Percentiles rank a stretch among this genome's conserved stretches.
phyloP scores from a whole-genome alignment of 495 filamentous ascomycete genomes.

The Penicillium canariense region DNA sequence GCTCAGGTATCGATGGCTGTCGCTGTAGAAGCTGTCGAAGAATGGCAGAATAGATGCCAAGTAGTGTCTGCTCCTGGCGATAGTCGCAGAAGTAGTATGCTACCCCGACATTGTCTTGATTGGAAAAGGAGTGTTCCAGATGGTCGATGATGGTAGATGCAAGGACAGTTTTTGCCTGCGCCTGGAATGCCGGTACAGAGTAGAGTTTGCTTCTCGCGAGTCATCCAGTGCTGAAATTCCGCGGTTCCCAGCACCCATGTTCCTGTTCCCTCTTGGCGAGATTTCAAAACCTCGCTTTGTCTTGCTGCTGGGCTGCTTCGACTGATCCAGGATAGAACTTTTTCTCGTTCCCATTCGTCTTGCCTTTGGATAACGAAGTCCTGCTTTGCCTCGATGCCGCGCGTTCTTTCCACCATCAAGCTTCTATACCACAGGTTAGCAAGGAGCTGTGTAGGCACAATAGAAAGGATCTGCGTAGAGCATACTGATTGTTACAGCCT shows the following conservation, averaged over 20 bases:
- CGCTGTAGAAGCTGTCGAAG: not conserved
- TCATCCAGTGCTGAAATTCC: constrained; percentile 34
- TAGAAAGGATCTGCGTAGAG: not conserved
- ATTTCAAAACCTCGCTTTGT: constrained; percentile 4
- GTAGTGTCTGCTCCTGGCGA: constrained; percentile 1
- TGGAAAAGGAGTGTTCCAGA: constrained; percentile 12
- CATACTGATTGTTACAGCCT: not conserved
- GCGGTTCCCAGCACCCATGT: constrained; percentile 41
- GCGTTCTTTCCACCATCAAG: not conserved
- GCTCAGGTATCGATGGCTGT: not conserved
- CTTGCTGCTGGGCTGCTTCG: not conserved
- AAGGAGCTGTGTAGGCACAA: not conserved
- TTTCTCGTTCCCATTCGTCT: not conserved
- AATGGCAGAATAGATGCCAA: not conserved
- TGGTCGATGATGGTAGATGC: constrained; percentile 34
- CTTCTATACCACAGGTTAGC: not conserved
- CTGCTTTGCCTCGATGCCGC: not conserved
- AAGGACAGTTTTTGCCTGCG: constrained; percentile 36
- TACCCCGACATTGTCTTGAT: constrained; percentile 23
- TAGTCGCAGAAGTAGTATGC: constrained; percentile 41
- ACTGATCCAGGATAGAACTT: constrained; percentile 8
- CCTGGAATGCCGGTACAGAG: constrained; percentile 45
- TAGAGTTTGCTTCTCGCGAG: constrained; percentile 23
- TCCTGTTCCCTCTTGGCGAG: constrained; percentile 39
- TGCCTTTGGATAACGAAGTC: not conserved